These are phyloP conservation scores for Aristolochia fimbriata DNA, from an alignment of 164 flowering plant species.

Conservation along the genomic window DNA sequence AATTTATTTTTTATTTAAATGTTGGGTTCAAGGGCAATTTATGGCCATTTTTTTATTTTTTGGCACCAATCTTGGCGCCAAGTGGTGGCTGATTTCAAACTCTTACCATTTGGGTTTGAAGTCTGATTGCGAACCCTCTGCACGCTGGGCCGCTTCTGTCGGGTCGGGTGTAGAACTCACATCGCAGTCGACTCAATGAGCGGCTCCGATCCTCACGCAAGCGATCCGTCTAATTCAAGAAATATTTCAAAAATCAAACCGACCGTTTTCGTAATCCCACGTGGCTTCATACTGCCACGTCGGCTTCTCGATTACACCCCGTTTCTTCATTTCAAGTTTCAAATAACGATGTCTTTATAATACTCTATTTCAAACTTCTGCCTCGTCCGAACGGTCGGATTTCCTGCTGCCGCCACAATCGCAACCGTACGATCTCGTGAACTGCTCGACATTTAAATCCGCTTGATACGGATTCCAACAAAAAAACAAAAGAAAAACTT, in stretches of 20 bases:
- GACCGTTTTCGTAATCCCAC: not conserved
- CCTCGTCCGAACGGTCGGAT: conserved; percentile 14
- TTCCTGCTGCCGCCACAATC: not conserved
- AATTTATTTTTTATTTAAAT: too few species aligned
- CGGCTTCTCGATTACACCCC: conserved; percentile 8
- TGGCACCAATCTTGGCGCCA: too few species aligned
- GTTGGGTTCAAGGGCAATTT: too few species aligned
- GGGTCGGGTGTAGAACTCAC: too few species aligned
- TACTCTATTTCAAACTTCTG: conserved; percentile 8
- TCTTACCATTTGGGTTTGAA: not conserved
- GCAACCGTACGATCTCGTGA: conserved; percentile 11
- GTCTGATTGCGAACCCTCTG: too few species aligned
- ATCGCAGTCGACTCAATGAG: not conserved
- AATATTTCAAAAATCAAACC: conserved; percentile 2
- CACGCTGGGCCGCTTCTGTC: too few species aligned
- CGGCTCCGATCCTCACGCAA: not conserved
- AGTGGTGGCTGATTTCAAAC: too few species aligned
- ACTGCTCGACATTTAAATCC: not conserved
- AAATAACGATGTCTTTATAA: not conserved
- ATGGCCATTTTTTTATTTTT: too few species aligned
- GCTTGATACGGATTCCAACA: not conserved
- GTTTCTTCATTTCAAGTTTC: not conserved
- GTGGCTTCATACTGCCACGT: conserved; percentile 2
- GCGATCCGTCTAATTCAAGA: too few species aligned
- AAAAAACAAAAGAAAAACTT: not conserved